Evolutionary conservation across 768 basidiomycete genomes (phyloP).

Genomic region (Udeniomyces megalosporus): DNA sequence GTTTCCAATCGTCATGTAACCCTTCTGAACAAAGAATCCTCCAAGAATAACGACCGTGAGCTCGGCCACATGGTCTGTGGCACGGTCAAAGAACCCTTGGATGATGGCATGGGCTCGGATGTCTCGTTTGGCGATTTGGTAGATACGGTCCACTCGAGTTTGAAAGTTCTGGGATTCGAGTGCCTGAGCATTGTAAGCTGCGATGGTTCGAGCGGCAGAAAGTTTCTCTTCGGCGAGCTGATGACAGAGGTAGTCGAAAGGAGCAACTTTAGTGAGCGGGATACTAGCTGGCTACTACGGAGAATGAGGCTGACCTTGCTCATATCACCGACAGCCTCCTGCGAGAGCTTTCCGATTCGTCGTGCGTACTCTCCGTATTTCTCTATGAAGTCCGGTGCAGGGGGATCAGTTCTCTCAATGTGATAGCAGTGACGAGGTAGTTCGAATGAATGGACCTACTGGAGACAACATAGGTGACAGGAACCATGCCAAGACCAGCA

Average conservation of each 20-base stretch:
- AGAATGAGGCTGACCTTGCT: slow-evolving; percentile 8
- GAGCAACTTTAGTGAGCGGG: not conserved
- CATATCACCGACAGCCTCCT: slow-evolving; percentile 14
- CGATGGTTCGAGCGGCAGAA: slow-evolving; percentile 9
- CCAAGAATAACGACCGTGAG: slow-evolving; percentile 1
- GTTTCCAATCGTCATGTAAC: slow-evolving; percentile 6
- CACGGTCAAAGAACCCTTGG: not conserved
- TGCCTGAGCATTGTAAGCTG: slow-evolving; percentile 14
- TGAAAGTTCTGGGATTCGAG: slow-evolving; percentile 9
- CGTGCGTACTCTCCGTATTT: slow-evolving; percentile 14
- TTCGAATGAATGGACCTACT: not conserved
- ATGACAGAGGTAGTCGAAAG: no score
- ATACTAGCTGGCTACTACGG: not conserved
- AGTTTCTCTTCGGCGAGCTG: slow-evolving; percentile 16
- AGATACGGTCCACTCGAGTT: slow-evolving; percentile 14
- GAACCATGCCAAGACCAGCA: not conserved
- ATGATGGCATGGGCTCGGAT: slow-evolving; percentile 4
- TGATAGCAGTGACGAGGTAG: not conserved
- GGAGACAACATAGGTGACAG: not conserved
- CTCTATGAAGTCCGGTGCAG: not conserved
- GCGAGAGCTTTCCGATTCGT: slow-evolving; percentile 1
- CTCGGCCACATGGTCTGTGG: not conserved
- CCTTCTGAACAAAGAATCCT: slow-evolving; percentile 13
- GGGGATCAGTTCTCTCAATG: not conserved
- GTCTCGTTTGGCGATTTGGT: slow-evolving; percentile 9